Evolutionary conservation across 306 rosid genomes (phyloP).

Genomic region (Acmispon strigosus): DNA sequence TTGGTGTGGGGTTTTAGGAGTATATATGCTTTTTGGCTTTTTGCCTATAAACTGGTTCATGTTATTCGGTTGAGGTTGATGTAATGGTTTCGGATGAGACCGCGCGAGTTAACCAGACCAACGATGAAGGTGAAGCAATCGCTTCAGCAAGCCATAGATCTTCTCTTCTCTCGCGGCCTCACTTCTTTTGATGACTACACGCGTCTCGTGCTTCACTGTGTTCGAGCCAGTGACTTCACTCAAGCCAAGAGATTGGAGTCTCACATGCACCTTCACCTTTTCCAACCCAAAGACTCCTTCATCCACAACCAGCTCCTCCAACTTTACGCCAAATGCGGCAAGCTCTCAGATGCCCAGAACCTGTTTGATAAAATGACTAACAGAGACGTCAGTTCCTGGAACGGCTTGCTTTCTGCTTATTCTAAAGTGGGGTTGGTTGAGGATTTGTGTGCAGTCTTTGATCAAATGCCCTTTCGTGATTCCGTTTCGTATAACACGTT

Average conservation of each 20-base stretch:
- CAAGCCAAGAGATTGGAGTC: conserved; percentile 61
- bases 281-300: conserved; percentile 46
- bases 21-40: too few relatives aligned
- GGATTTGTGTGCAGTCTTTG: conserved; percentile 28
- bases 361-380: conserved; percentile 50
- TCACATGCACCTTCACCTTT: conserved; percentile 58
- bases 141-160: conserved; percentile 45
- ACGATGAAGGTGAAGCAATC: conserved; percentile 32
- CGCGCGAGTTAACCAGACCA: too few relatives aligned
- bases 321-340: conserved; percentile 45
- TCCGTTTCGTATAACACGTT: conserved; percentile 50
- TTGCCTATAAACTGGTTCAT: too few relatives aligned
- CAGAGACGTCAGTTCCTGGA: conserved; percentile 56
- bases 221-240: conserved; percentile 40
- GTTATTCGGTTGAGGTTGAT: too few relatives aligned
- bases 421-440: conserved; percentile 28
- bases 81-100: too few relatives aligned
- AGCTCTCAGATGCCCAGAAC: conserved; percentile 37
- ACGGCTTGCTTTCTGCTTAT: conserved; percentile 52
- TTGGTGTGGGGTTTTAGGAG: too few relatives aligned
- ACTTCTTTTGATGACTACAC: conserved; percentile 52
- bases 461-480: conserved; percentile 51
- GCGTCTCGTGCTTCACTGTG: conserved; percentile 51
- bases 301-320: conserved; percentile 55
- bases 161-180: conserved; percentile 35